A percentile compares a stretch with the other conserved stretches of the same genome.
phyloP scores from a whole-genome alignment of 495 filamentous ascomycete species.

The Podospora comata region DNA sequence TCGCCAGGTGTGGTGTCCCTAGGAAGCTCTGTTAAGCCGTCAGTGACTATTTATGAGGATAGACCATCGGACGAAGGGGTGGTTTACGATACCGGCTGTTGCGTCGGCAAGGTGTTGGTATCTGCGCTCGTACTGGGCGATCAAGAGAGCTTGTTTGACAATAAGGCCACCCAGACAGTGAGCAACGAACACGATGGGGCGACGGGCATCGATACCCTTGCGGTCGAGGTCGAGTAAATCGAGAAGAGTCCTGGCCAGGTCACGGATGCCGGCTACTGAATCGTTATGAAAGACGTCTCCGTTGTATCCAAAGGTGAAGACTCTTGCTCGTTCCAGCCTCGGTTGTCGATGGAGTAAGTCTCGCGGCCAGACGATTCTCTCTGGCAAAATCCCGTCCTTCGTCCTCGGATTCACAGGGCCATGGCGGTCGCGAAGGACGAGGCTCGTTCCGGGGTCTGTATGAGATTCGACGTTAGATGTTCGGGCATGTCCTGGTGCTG shows the following conservation, averaged over 20 bases:
- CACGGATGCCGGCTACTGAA: slow-evolving; percentile 14
- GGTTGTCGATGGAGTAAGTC: slow-evolving; percentile 6
- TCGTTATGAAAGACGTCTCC: slow-evolving; percentile 19
- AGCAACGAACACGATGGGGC: slow-evolving; percentile 18
- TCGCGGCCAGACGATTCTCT: slow-evolving; percentile 8
- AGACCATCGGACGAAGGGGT: not conserved
- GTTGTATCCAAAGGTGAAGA: slow-evolving; percentile 21
- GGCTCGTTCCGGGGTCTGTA: no score
- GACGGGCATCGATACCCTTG: not conserved
- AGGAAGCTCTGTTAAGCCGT: no score
- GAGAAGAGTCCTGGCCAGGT: slow-evolving; percentile 15
- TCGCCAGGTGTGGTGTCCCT: no score
- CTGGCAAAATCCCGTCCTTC: no score
- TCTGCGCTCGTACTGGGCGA: slow-evolving; percentile 9
- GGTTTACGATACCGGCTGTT: slow-evolving; percentile 2
- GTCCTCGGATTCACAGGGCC: no score
- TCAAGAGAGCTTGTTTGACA: slow-evolving; percentile 20
- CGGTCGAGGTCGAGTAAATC: not conserved
- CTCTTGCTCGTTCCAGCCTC: not conserved
- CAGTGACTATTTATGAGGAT: no score
- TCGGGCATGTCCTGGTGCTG: not conserved
- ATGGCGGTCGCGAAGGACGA: no score
- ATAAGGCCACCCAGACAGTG: slow-evolving; percentile 22
- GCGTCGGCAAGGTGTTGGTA: not conserved
- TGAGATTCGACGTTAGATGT: no score